Evolutionary conservation across 1,139 yeast genomes (phyloP).

Genomic region (Pneumocystis carinii): DNA sequence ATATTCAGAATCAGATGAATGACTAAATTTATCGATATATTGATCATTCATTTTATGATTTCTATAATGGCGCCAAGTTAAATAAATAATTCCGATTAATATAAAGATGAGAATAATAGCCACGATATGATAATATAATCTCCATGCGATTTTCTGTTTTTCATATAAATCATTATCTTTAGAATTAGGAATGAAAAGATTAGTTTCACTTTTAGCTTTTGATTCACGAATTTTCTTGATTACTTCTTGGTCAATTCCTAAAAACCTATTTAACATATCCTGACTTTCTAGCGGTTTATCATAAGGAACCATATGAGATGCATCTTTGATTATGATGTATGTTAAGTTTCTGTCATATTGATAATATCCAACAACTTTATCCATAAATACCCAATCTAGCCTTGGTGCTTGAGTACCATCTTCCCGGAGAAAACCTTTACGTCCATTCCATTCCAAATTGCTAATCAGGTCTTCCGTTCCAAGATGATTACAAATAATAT

Average conservation of each 20-base stretch:
- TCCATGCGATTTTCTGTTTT: background rate
- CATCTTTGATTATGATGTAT: slow-evolving; percentile 53
- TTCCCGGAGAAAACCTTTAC: slow-evolving; percentile 37
- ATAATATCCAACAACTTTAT: slow-evolving; percentile 21
- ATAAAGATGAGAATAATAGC: background rate
- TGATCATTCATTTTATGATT: background rate
- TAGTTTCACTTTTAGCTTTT: background rate
- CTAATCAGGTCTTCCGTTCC: slow-evolving; percentile 60
- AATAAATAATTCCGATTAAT: background rate
- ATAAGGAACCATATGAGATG: slow-evolving; percentile 92
- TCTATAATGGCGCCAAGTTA: background rate
- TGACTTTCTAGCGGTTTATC: slow-evolving; percentile 59
- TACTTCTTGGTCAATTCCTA: slow-evolving; percentile 16
- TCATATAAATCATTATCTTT: too few species aligned
- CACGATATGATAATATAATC: background rate
- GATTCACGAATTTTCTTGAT: background rate
- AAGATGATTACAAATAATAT: slow-evolving; percentile 68
- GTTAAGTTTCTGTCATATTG: slow-evolving; percentile 54
- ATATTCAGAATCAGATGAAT: background rate
- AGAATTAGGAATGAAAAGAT: background rate
- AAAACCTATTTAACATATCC: slow-evolving; percentile 35
- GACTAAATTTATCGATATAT: background rate
- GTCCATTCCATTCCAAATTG: slow-evolving; percentile 54
- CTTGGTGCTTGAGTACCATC: slow-evolving; percentile 16
- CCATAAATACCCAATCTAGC: slow-evolving; percentile 20